Conservation (phyloP, 192 early-diverging fungal species). For the Spizellomyces punctatus region DNA sequence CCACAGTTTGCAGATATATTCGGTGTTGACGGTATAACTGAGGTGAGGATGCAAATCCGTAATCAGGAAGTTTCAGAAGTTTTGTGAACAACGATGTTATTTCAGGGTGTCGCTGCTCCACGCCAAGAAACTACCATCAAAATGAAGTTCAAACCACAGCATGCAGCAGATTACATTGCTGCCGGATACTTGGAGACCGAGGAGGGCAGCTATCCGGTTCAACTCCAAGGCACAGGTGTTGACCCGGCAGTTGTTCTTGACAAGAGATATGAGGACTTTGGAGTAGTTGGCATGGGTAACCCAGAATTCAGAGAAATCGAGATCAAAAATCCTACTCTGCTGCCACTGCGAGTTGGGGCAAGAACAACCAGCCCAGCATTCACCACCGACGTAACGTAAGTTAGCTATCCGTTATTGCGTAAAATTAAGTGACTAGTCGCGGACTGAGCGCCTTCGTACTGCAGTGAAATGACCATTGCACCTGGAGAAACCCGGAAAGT, state of each 20-base stretch:
- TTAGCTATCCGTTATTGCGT: not conserved
- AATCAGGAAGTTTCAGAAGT: not conserved
- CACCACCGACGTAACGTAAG: conserved; percentile 23
- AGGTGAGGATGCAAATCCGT: conserved; percentile 19
- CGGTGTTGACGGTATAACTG: conserved; percentile 12
- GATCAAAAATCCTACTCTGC: conserved; percentile 41
- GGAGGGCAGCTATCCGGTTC: conserved; percentile 41
- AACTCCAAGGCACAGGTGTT: conserved; percentile 41
- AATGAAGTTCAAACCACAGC: conserved; percentile 44
- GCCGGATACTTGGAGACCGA: conserved; percentile 43
- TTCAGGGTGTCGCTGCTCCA: conserved; percentile 26
- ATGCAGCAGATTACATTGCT: conserved; percentile 36
- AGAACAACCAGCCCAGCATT: conserved; percentile 36
- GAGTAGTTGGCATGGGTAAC: conserved; percentile 52
- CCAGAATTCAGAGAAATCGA: conserved; percentile 48
- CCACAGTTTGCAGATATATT: conserved; percentile 45
- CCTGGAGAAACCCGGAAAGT: conserved; percentile 38
- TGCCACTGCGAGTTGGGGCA: conserved; percentile 38
- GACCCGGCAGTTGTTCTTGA: conserved; percentile 41
- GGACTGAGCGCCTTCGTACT: not conserved
- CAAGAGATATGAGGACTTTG: conserved; percentile 43
- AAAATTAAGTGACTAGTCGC: conserved; percentile 1
- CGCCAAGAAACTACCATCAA: conserved; percentile 29
- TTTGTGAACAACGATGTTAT: not conserved
- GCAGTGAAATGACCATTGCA: conserved; percentile 34